Base-by-base conservation (phyloP, 164 flowering plant genomes). In the Tetracentron sinense region DNA sequence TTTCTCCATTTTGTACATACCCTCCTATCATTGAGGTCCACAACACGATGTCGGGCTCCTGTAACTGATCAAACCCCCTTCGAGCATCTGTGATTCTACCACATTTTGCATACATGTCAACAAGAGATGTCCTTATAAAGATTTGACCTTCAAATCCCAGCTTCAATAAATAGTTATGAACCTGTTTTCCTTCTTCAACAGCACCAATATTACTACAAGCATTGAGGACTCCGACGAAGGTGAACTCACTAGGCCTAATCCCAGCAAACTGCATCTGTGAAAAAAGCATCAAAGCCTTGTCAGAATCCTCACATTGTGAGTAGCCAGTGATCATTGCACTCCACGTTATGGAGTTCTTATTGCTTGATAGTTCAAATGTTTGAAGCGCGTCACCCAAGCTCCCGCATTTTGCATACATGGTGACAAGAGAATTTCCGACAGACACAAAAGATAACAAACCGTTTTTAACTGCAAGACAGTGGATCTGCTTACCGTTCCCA, bases 1-100 rank as follows among this genome's bases (percentile, higher is more conserved):
- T 83, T 33, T 89, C 88, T 6, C 90, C 89, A 69, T 89, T 87
- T 66, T 84, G 88, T n/a, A 82, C 90, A 69, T 81, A 83, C 15
- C 98, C 96, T 19, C 79, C 81, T 16, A 92, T 88, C 89, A 92
- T 87, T 42, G 98, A 83, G 3, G 91, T 86, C 98, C 98, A 92
- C 59, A 89, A 53, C 50, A 83, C 94, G 48, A 85, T 61, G 76
- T 92, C 96, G 12, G 86, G 81, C 58, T 85, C 84, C 60, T 71
- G 66, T 19, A 85, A 64, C 71, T 66, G 76, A 67, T 87, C 87
- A 73, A 91, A 91, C 42, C 82, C 89, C 62, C 73, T 83, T 23
- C 82, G 65, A 23, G 97, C 96, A 75, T 91, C 93, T 15, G 11
- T 54, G 14, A 76, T 53, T 50, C 74, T 58, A 14, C 87, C 83